These are phyloP conservation scores for Dillenia suffruticosa DNA, from an alignment of 164 flowering plant species.

Conservation along the genomic window DNA sequence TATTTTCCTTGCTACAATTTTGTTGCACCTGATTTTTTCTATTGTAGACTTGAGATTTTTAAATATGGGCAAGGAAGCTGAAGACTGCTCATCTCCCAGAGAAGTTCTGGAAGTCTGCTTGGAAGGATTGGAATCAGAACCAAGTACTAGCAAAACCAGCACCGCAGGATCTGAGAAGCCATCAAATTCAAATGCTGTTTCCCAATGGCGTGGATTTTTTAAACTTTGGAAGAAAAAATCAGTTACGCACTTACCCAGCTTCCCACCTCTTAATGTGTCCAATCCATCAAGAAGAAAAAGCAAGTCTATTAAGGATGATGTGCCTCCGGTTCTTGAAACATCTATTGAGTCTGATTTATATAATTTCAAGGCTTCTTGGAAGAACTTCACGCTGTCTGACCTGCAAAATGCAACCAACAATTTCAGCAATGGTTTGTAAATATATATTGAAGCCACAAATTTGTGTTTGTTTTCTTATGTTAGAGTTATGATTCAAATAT, in stretches of 20 bases:
- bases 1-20: too few relatives aligned
- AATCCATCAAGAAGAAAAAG: constrained; percentile 34
- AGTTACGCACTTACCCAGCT: constrained; percentile 30
- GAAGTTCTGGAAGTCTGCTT: constrained; percentile 4
- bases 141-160: constrained; percentile 29
- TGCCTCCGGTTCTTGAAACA: background rate
- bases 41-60: too few relatives aligned
- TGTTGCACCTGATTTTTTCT: too few relatives aligned
- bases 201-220: constrained; percentile 57
- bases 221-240: constrained; percentile 40
- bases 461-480: too few relatives aligned
- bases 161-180: constrained; percentile 41
- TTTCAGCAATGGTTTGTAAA: too few relatives aligned
- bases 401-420: too few relatives aligned
- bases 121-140: constrained; percentile 10
- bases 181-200: constrained; percentile 1
- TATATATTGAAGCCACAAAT: too few relatives aligned
- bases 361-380: constrained; percentile 32
- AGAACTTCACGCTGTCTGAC: constrained; percentile 14
- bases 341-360: constrained; percentile 4
- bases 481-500: constrained; percentile 2
- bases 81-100: background rate
- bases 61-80: too few relatives aligned
- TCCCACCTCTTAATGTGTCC: constrained; percentile 22
- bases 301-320: constrained; percentile 30